A percentile compares a stretch with the other conserved stretches of the same genome.
phyloP scores from a whole-genome alignment of 805 yeast species.

The Dipodascus albidus region DNA sequence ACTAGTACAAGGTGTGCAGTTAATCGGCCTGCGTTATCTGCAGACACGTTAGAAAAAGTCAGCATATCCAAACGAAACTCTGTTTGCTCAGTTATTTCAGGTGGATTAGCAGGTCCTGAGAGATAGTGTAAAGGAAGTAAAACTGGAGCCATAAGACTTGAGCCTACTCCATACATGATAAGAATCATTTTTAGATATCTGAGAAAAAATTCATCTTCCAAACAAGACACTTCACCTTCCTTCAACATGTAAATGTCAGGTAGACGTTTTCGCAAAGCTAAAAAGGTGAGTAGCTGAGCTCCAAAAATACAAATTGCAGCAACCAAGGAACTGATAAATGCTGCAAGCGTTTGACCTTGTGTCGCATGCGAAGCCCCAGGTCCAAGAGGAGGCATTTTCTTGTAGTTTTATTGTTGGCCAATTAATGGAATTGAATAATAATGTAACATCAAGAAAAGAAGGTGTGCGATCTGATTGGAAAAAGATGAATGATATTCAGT shows the following conservation, averaged over 20 bases:
- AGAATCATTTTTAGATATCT: constrained; percentile 46
- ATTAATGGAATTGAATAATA: no score
- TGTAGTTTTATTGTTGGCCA: neutral
- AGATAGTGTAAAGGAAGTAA: constrained; percentile 53
- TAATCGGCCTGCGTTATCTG: constrained; percentile 36
- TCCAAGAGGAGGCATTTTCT: neutral
- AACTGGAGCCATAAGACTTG: constrained; percentile 43
- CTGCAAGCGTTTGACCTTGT: constrained; percentile 30
- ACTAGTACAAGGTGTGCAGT: constrained; percentile 56
- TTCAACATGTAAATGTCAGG: constrained; percentile 36
- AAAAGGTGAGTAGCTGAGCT: constrained; percentile 34
- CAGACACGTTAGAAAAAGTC: constrained; percentile 61
- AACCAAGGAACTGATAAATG: constrained; percentile 44
- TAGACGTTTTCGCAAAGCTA: constrained; percentile 25
- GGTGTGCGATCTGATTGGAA: neutral
- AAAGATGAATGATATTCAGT: no score
- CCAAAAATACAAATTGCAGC: constrained; percentile 43
- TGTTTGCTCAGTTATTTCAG: constrained; percentile 3
- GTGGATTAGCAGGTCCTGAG: constrained; percentile 22
- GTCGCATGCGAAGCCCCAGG: neutral
- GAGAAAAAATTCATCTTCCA: constrained; percentile 66
- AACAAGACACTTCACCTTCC: constrained; percentile 33
- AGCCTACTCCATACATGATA: constrained; percentile 39
- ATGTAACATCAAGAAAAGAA: neutral
- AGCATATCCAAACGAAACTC: constrained; percentile 49